These are phyloP conservation scores for Sugiyamaella neomexicana DNA, from an alignment of 1,139 yeast species.

Conservation along the genomic window DNA sequence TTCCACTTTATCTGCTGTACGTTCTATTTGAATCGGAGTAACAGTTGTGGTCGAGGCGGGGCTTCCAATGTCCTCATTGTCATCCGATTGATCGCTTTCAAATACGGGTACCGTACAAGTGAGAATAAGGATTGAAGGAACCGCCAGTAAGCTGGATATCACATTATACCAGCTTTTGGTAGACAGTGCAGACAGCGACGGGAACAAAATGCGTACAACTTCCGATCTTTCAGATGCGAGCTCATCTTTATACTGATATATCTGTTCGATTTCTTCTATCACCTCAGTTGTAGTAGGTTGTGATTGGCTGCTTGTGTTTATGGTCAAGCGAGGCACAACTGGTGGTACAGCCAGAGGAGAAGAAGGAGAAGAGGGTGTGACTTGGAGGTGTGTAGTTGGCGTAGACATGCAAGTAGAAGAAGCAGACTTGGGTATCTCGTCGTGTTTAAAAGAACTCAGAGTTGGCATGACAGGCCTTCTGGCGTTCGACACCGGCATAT, in stretches of 20 bases:
- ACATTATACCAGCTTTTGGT: constrained; percentile 32
- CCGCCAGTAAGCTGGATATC: constrained; percentile 40
- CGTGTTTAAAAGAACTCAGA: background rate
- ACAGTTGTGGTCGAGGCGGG: background rate
- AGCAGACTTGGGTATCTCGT: background rate
- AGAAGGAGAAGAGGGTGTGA: background rate
- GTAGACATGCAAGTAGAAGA: background rate
- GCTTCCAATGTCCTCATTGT: constrained; percentile 21
- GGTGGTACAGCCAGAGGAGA: too few species aligned
- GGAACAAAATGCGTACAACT: constrained; percentile 30
- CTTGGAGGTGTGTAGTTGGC: too few species aligned
- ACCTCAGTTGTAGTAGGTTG: constrained; percentile 1
- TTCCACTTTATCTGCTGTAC: background rate
- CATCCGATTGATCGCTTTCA: constrained; percentile 26
- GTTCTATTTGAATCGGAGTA: background rate
- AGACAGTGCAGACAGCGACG: constrained; percentile 30
- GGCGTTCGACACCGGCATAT: background rate
- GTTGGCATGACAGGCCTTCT: background rate
- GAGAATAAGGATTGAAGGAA: constrained; percentile 50
- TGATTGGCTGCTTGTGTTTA: background rate
- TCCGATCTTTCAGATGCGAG: constrained; percentile 11
- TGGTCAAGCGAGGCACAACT: background rate
- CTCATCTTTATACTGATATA: constrained; percentile 12
- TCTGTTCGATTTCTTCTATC: constrained; percentile 15
- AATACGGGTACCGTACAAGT: constrained; percentile 54